Conservation (phyloP, 768 basidiomycete genomes). For the Mycena metata region DNA sequence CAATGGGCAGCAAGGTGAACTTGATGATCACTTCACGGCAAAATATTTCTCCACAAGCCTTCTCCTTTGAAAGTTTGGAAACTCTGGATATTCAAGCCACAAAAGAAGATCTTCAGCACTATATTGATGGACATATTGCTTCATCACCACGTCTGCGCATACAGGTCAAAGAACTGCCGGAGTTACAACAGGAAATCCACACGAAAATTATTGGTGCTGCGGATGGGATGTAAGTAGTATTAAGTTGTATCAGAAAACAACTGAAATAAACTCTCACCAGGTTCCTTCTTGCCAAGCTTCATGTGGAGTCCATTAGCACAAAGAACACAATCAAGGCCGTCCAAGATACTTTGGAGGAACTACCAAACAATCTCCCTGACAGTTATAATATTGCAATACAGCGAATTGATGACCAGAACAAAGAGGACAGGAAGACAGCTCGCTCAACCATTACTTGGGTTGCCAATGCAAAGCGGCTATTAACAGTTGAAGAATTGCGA, state of each 20-base stretch:
- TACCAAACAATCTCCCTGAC: too few species aligned
- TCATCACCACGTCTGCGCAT: not conserved
- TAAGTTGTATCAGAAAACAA: not conserved
- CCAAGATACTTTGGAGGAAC: too few species aligned
- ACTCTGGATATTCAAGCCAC: not conserved
- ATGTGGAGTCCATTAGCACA: too few species aligned
- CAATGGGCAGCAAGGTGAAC: not conserved
- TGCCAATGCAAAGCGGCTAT: too few species aligned
- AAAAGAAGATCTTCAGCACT: not conserved
- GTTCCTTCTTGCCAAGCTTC: too few species aligned
- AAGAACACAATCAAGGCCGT: too few species aligned
- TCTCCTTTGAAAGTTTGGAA: not conserved
- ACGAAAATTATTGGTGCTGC: not conserved
- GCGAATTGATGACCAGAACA: too few species aligned
- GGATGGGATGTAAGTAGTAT: slow-evolving; percentile 9
- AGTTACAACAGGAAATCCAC: not conserved
- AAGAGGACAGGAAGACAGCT: too few species aligned
- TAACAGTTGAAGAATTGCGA: too few species aligned
- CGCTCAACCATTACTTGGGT: too few species aligned
- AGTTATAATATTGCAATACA: too few species aligned
- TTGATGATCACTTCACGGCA: slow-evolving; percentile 5
- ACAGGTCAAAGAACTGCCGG: not conserved
- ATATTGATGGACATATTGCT: not conserved
- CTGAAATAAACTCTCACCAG: not conserved
- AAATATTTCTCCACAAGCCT: not conserved